These are phyloP conservation scores for Nothopassalora personata DNA, from an alignment of 2,329 filamentous ascomycete species.

Conservation along the genomic window DNA sequence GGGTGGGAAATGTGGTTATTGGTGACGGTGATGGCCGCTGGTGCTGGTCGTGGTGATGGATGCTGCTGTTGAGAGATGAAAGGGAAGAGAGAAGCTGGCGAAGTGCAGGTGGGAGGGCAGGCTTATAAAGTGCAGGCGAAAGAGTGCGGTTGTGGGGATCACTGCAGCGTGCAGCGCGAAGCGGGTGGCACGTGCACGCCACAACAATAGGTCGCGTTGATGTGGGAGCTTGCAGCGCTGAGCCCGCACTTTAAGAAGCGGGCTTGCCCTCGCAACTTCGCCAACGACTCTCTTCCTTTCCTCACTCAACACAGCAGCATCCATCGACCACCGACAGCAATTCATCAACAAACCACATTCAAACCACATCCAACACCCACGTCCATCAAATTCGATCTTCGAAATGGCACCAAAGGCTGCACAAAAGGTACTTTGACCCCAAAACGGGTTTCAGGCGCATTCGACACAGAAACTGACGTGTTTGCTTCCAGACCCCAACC, in stretches of 20 bases:
- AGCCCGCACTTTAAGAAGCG: slow-evolving; percentile 16
- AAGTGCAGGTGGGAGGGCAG: slow-evolving; percentile 8
- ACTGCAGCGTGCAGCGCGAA: not conserved
- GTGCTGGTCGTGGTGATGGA: slow-evolving; percentile 29
- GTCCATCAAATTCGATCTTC: slow-evolving; percentile 30
- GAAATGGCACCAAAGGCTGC: slow-evolving; percentile 98
- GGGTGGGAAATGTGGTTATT: slow-evolving; percentile 24
- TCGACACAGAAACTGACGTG: slow-evolving; percentile 18
- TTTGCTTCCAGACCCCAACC: slow-evolving; percentile 64
- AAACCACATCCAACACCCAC: slow-evolving; percentile 30
- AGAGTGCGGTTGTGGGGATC: slow-evolving; percentile 9
- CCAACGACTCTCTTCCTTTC: slow-evolving; percentile 31
- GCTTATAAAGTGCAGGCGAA: slow-evolving; percentile 16
- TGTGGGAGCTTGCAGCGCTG: slow-evolving; percentile 6
- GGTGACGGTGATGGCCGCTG: slow-evolving; percentile 14
- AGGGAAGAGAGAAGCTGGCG: slow-evolving; percentile 27
- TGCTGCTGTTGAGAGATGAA: slow-evolving; percentile 36
- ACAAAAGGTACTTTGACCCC: slow-evolving; percentile 57
- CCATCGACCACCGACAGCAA: slow-evolving; percentile 24
- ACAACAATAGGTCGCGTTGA: slow-evolving; percentile 13
- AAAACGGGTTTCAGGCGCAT: slow-evolving; percentile 8
- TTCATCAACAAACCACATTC: slow-evolving; percentile 29
- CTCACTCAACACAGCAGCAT: slow-evolving; percentile 33
- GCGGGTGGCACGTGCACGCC: slow-evolving; percentile 1
- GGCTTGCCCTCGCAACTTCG: slow-evolving; percentile 15